phyloP scores from a whole-genome alignment of 805 yeast genomes.

The Phaffomyces antillensis region DNA sequence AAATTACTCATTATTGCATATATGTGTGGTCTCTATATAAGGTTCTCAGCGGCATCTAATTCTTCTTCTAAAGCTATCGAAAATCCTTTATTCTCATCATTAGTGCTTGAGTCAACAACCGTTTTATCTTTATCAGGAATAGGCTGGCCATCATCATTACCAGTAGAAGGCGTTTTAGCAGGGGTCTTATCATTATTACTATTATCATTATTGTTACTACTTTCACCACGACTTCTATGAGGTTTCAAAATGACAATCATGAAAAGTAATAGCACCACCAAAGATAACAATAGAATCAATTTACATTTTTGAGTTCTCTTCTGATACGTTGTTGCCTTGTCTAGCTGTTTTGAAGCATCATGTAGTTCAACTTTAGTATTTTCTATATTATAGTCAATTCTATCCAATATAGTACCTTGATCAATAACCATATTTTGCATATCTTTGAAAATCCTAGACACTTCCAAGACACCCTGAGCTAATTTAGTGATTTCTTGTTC shows the following conservation, averaged over 20 bases:
- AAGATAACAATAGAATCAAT: conserved; percentile 62
- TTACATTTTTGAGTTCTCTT: conserved; percentile 88
- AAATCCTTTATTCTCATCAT: neutral
- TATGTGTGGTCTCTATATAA: too few species aligned
- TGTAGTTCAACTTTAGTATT: conserved; percentile 72
- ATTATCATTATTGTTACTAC: conserved; percentile 15
- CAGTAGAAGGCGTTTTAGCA: neutral
- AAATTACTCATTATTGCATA: neutral
- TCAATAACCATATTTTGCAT: conserved; percentile 88
- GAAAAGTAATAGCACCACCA: conserved; percentile 65
- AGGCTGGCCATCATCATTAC: neutral
- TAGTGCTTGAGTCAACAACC: too few species aligned
- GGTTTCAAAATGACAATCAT: conserved; percentile 69
- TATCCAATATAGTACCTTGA: conserved; percentile 89
- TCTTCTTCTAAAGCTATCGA: neutral
- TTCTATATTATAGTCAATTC: conserved; percentile 88
- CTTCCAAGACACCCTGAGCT: conserved; percentile 92
- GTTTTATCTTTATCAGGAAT: neutral
- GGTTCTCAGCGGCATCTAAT: neutral
- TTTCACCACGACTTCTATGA: conserved; percentile 15
- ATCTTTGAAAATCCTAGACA: conserved; percentile 88
- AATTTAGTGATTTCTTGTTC: conserved; percentile 85
- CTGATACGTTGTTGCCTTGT: conserved; percentile 73
- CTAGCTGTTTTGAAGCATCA: conserved; percentile 70
- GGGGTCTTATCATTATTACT: neutral